Conservation (phyloP, 805 yeast genomes). For the Cyberlindnera nakhonratchasimensis region DNA sequence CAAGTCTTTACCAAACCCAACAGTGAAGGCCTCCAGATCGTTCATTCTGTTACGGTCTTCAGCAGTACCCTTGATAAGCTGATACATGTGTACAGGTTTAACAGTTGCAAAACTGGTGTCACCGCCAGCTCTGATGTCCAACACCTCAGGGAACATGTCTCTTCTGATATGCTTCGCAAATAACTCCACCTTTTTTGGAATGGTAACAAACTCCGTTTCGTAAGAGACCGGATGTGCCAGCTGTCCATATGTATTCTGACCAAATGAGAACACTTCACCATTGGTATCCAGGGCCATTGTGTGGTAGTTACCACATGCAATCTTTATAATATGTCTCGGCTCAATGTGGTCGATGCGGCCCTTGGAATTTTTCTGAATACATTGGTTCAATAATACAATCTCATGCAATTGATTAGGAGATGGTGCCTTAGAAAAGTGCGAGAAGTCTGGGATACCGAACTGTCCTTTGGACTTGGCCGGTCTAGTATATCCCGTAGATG, state of each 20-base stretch:
- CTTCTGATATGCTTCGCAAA: constrained; percentile 39
- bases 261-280: constrained; percentile 84
- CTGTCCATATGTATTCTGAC: constrained; percentile 82
- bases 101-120: constrained; percentile 55
- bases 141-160: constrained; percentile 44
- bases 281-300: constrained; percentile 62
- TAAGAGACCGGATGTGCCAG: constrained; percentile 66
- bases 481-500: constrained; percentile 49
- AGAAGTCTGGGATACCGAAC: constrained; percentile 70
- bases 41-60: constrained; percentile 20
- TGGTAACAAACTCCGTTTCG: constrained; percentile 63
- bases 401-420: constrained; percentile 46
- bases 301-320: constrained; percentile 75
- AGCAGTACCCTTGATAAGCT: constrained; percentile 28
- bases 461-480: constrained; percentile 59
- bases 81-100: constrained; percentile 30
- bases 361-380: constrained; percentile 24
- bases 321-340: constrained; percentile 47
- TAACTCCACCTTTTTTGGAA: constrained; percentile 55
- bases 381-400: constrained; percentile 53
- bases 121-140: constrained; percentile 65
- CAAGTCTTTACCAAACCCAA: constrained; percentile 80
- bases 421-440: constrained; percentile 63
- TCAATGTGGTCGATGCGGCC: constrained; percentile 20
- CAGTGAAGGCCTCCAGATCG: constrained; percentile 31